A percentile compares a stretch with the other conserved stretches of the same genome.
Conservation (phyloP, 805 yeast species). For the Candida chilensis region DNA sequence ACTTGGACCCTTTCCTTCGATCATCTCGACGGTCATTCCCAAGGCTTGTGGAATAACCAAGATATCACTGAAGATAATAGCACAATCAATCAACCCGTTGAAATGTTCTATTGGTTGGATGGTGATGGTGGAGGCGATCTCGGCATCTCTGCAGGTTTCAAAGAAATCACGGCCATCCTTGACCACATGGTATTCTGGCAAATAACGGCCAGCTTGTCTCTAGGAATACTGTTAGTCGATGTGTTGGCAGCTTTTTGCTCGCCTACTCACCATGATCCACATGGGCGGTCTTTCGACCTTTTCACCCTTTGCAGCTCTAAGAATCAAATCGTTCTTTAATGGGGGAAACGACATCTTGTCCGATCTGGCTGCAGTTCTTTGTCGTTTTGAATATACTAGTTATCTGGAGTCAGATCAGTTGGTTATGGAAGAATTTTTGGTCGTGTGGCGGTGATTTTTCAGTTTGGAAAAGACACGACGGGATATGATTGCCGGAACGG, state of each 20-base stretch:
- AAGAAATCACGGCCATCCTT: conserved; percentile 85
- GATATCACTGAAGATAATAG: conserved; percentile 92
- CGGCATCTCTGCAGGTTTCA: conserved; percentile 92
- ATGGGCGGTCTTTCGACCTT: conserved; percentile 94
- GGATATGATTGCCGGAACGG: too few relatives aligned
- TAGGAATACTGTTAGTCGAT: conserved; percentile 8
- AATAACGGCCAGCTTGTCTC: conserved; percentile 94
- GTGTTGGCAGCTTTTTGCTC: neutral
- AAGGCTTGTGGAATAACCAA: conserved; percentile 96
- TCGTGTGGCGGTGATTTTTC: too few relatives aligned
- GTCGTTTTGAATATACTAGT: too few relatives aligned
- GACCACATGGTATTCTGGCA: conserved; percentile 86
- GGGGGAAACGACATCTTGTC: too few relatives aligned
- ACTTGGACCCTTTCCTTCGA: conserved; percentile 91
- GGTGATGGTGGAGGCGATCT: conserved; percentile 86
- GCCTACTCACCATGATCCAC: conserved; percentile 73
- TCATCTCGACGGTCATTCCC: conserved; percentile 93
- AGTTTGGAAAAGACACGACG: too few relatives aligned
- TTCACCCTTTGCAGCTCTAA: conserved; percentile 89
- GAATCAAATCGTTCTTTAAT: conserved; percentile 79
- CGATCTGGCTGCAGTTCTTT: too few relatives aligned
- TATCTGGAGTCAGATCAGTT: too few relatives aligned
- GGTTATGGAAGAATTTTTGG: too few relatives aligned
- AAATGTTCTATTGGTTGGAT: conserved; percentile 92
- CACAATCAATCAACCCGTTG: conserved; percentile 89